Evolutionary conservation across 1,139 yeast species (phyloP).

Genomic region (Komagataea norvegica): DNA sequence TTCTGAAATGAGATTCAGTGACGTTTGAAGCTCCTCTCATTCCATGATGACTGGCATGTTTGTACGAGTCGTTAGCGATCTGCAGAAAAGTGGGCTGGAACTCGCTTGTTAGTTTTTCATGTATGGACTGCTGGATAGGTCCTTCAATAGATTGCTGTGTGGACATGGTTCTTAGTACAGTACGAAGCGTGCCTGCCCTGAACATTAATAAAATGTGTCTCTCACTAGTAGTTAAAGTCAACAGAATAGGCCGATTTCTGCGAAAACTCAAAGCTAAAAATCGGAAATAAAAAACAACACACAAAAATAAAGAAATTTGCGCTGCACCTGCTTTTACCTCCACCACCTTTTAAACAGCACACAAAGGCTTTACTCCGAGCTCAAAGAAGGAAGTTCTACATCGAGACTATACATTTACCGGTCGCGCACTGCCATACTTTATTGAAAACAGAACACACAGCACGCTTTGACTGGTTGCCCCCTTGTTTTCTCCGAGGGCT

Average conservation of each 20-base stretch:
- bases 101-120: slow-evolving; percentile 34
- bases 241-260: neutral
- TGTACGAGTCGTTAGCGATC: slow-evolving; percentile 72
- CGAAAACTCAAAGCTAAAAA: neutral
- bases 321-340: no score
- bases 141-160: slow-evolving; percentile 31
- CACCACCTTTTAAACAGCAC: neutral
- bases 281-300: neutral
- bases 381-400: no score
- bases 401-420: no score
- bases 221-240: neutral
- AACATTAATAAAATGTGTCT: slow-evolving; percentile 1
- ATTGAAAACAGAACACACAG: no score
- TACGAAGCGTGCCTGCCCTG: neutral
- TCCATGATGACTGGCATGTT: slow-evolving; percentile 87
- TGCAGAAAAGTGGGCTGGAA: slow-evolving; percentile 40
- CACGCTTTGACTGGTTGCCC: no score
- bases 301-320: no score
- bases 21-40: slow-evolving; percentile 67
- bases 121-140: slow-evolving; percentile 40
- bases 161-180: slow-evolving; percentile 19
- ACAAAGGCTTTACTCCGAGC: neutral
- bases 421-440: no score
- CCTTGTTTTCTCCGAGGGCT: neutral
- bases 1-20: slow-evolving; percentile 80